phyloP scores from a whole-genome alignment of 805 yeast species.

The Barnettozyma californica region DNA sequence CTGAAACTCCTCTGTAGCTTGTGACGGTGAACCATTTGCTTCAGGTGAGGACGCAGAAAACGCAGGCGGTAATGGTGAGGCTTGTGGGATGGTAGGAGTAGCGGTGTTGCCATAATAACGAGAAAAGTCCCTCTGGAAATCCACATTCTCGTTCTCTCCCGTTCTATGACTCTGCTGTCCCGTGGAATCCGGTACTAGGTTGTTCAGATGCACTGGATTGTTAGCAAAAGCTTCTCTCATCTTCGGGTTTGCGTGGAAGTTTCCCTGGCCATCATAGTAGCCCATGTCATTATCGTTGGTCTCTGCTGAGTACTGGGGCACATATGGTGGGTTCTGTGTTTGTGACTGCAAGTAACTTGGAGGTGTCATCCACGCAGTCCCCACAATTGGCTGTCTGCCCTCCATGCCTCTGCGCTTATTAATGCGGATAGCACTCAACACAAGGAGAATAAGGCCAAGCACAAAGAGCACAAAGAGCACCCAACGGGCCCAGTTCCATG shows the following conservation, averaged over 20 bases:
- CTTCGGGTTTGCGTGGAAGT: conserved; percentile 31
- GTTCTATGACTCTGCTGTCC: conserved; percentile 13
- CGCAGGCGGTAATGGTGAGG: neutral
- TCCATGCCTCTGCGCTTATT: conserved; percentile 44
- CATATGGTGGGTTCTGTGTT: conserved; percentile 45
- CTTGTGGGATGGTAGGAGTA: neutral
- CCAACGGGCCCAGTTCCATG: conserved; percentile 31
- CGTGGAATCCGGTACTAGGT: conserved; percentile 22
- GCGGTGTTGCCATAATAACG: conserved; percentile 16
- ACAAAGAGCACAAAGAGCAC: conserved; percentile 50
- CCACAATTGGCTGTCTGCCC: conserved; percentile 56
- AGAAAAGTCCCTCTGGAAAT: conserved; percentile 24
- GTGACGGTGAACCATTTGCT: neutral
- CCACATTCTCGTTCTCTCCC: conserved; percentile 13
- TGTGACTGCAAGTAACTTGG: conserved; percentile 49
- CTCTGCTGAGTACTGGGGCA: conserved; percentile 63
- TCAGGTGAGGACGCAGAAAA: neutral
- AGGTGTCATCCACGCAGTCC: conserved; percentile 86
- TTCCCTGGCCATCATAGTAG: conserved; percentile 30
- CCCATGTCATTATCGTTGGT: conserved; percentile 77
- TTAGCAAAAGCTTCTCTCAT: conserved; percentile 20
- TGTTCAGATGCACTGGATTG: conserved; percentile 13
- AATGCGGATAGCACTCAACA: conserved; percentile 46
- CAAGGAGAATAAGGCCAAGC: conserved; percentile 39
- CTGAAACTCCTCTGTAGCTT: neutral